phyloP scores from a whole-genome alignment of 1,139 yeast genomes.

The Zygoascus sp. region DNA sequence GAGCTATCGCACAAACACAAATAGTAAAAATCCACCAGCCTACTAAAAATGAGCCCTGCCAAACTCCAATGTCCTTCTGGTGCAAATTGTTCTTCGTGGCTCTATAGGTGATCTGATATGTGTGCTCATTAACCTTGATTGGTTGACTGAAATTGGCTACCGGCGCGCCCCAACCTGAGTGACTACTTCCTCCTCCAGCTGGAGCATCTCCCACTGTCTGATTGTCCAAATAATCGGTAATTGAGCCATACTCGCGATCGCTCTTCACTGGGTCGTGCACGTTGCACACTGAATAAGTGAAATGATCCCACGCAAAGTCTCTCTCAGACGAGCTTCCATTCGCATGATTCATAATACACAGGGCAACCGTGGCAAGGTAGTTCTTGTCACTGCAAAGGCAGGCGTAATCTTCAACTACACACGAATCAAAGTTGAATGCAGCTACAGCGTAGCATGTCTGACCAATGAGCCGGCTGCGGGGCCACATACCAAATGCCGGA shows the following conservation, averaged over 20 bases:
- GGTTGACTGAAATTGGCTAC: slow-evolving; percentile 13
- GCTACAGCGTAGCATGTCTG: slow-evolving; percentile 32
- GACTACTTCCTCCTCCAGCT: neutral
- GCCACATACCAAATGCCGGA: slow-evolving; percentile 30
- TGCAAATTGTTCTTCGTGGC: slow-evolving; percentile 26
- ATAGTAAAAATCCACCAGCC: slow-evolving; percentile 36
- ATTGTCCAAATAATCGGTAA: slow-evolving; percentile 17
- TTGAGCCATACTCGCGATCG: slow-evolving; percentile 25
- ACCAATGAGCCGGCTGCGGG: slow-evolving; percentile 32
- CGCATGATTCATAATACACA: slow-evolving; percentile 21
- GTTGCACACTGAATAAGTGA: slow-evolving; percentile 27
- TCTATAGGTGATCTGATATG: slow-evolving; percentile 15
- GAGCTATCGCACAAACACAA: slow-evolving; percentile 18
- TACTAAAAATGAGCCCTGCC: slow-evolving; percentile 34
- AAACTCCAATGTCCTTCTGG: slow-evolving; percentile 32
- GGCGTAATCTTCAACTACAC: slow-evolving; percentile 28
- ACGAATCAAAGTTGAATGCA: slow-evolving; percentile 27
- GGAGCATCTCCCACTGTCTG: slow-evolving; percentile 16
- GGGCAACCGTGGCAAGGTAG: slow-evolving; percentile 33
- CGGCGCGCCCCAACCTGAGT: neutral
- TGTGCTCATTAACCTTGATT: slow-evolving; percentile 13
- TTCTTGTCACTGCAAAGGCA: slow-evolving; percentile 33
- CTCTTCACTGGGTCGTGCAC: slow-evolving; percentile 24
- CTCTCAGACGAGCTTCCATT: slow-evolving; percentile 23
- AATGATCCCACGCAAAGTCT: slow-evolving; percentile 32